These are phyloP conservation scores for Diphasiastrum complanatum DNA, from an alignment of 83 land plant species.

Conservation along the genomic window DNA sequence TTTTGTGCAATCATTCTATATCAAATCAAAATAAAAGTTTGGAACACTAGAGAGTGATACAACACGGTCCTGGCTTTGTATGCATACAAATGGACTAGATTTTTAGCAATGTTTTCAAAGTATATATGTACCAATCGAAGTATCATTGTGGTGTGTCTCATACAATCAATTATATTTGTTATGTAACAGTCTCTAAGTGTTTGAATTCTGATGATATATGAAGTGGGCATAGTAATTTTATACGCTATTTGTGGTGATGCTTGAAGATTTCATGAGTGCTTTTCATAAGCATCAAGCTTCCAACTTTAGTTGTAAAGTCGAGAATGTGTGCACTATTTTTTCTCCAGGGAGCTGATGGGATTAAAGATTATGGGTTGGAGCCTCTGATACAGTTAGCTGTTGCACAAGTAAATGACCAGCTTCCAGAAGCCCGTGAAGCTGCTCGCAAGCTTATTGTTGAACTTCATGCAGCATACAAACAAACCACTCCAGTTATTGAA, in stretches of 20 bases:
- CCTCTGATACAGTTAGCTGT: conserved; percentile 51
- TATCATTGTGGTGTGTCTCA: too few relatives aligned
- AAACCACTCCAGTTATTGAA: conserved; percentile 19
- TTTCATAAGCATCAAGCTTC: background rate
- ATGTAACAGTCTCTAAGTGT: too few relatives aligned
- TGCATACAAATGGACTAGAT: too few relatives aligned
- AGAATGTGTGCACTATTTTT: too few relatives aligned
- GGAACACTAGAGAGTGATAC: too few relatives aligned
- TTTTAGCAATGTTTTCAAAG: too few relatives aligned
- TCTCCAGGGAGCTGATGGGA: conserved; percentile 53
- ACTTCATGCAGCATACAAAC: conserved; percentile 32
- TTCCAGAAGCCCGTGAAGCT: conserved; percentile 90
- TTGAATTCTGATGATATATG: background rate
- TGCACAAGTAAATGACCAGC: conserved; percentile 66
- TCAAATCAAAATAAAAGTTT: too few relatives aligned
- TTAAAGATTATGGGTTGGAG: conserved; percentile 57
- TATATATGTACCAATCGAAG: too few relatives aligned
- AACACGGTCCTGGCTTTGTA: too few relatives aligned
- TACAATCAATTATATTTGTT: too few relatives aligned
- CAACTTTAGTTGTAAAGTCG: background rate
- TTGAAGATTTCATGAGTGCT: background rate
- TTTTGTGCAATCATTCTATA: too few relatives aligned
- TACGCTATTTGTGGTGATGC: background rate
- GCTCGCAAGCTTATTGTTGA: conserved; percentile 54
- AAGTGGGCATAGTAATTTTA: background rate